These are phyloP conservation scores for Ophiostoma triangulosporum DNA, from an alignment of 2,329 filamentous ascomycete species.

Conservation along the genomic window DNA sequence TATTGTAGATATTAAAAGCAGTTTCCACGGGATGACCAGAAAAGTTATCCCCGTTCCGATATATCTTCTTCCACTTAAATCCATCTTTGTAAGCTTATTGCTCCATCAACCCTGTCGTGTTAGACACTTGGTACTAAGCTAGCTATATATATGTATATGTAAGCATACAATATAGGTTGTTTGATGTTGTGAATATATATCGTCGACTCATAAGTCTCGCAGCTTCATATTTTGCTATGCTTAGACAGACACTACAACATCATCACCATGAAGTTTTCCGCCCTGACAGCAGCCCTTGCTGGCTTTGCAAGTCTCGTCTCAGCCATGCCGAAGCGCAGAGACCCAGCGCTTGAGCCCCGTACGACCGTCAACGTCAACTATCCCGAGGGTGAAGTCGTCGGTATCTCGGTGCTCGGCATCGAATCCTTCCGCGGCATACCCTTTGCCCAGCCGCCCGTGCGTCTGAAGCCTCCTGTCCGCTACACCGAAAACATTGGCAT, in stretches of 20 bases:
- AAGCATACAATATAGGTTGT: background rate
- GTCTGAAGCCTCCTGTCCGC: slow-evolving; percentile 56
- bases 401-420: slow-evolving; percentile 24
- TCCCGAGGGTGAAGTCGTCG: slow-evolving; percentile 9
- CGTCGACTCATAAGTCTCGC: too few relatives aligned
- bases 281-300: background rate
- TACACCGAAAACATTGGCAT: slow-evolving; percentile 43
- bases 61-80: too few relatives aligned
- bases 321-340: background rate
- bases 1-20: too few relatives aligned
- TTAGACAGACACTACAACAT: background rate
- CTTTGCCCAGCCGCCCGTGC: slow-evolving; percentile 56
- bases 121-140: background rate
- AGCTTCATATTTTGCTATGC: background rate
- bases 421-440: slow-evolving; percentile 66
- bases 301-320: background rate
- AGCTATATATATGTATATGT: too few relatives aligned
- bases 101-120: too few relatives aligned
- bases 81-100: too few relatives aligned
- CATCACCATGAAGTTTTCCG: background rate
- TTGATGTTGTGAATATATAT: too few relatives aligned
- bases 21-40: too few relatives aligned
- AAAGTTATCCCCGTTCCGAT: too few relatives aligned
- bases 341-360: background rate
- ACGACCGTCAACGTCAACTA: slow-evolving; percentile 7